Base-by-base conservation (phyloP, 768 basidiomycete genomes). In the Mycena amicta region DNA sequence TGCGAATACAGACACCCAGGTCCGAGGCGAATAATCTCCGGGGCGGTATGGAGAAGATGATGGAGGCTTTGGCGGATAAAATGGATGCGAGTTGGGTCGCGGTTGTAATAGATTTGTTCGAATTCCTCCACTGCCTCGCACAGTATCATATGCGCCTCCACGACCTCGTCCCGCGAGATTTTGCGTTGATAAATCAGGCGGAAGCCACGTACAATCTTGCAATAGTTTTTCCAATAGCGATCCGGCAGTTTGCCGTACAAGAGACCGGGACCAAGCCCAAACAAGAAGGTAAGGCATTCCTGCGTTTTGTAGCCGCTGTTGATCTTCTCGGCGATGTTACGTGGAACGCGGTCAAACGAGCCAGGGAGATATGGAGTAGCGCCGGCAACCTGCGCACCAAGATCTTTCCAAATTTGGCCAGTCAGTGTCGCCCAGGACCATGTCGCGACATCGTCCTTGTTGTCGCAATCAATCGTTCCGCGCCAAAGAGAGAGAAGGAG, bases 311-410 rank as follows among this genome's bases (percentile, higher is more conserved):
- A 71, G 2, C 69, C 68, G 23, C 66, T 67, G 26, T 56, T 62
- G 6, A 70, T 62, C 31, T 72, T 72, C 56, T 71, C 57, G 2
- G 67, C 66, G 22, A 67, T 63, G 45, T 73, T 70, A 8, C 68
- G 66, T 16, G 71, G 72, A 2, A 68, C 64, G 1, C 61, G 56
- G 51, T 66, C 66, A 59, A 67, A 71, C 2, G 61, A 69, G 4
- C 64, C 60, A 20, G 66, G 67, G 41, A 70, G 39, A 49, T 66
- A 68, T 3, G 54, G 59, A 5, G 53, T 61, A 2, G 61, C 13
- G 20, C 8, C 43, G 22, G 43, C 43, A 23, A 45, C 43, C 6
- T 15, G 8, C 5, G 13, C 22, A 5, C 43, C 43, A 45, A 16
- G 43, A 13, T 16, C 8, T 8, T 16, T 23, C 43, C 43, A 45